Evolutionary conservation across 2,329 filamentous ascomycete genomes (phyloP), one percentile per base, ranked within the genome.

Genomic region (Akanthomyces uredinophilus): DNA sequence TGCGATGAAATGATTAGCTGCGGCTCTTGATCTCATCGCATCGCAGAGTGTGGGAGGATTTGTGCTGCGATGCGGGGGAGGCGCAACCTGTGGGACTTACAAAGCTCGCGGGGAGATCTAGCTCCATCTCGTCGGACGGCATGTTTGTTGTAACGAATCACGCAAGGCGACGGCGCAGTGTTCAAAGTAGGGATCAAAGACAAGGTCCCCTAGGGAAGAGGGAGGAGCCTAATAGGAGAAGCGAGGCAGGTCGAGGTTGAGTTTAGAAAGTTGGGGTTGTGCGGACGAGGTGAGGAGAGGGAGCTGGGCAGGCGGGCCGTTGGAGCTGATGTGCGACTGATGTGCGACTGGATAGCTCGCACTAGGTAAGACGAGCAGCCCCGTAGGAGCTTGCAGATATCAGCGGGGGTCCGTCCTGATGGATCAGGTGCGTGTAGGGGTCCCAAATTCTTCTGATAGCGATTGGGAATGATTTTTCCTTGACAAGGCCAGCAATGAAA

Each of bases 1-100:
- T 82, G 65, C 24, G 24, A 43, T 46, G 24, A 24, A 51, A 22
- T 43, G 11, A 11, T 43, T 14, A 43, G 37, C 13, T n/a, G 5
- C 6, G 16, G 44, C 16, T 27, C 20, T 16, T 16, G 14, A 41
- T 59, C 22, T 43, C 22, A 20, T 46, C 29, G 47, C 3, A 18
- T 52, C 20, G 57, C 7, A 18, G 32, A 32, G 27, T 16, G 37
- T 24, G 7, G 24, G 46, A 8, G 46, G 56, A 49, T 50, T 29
- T 13, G 14, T 37, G 18, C 2, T 52, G 11, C 44, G 7, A 47
- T 35, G 37, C 35, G 46, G 24, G 37, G 35, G 24, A 22, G 18
- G 41, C 29, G 43, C n/a, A 32, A 24, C 4, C 29, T 24, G 55
- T 49, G 43, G 37, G 57, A 51, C 57, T 60, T 52, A 52, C 47